Evolutionary conservation across 1,284 basidiomycete genomes (phyloP).

Genomic region (Cryptococcus sp.): DNA sequence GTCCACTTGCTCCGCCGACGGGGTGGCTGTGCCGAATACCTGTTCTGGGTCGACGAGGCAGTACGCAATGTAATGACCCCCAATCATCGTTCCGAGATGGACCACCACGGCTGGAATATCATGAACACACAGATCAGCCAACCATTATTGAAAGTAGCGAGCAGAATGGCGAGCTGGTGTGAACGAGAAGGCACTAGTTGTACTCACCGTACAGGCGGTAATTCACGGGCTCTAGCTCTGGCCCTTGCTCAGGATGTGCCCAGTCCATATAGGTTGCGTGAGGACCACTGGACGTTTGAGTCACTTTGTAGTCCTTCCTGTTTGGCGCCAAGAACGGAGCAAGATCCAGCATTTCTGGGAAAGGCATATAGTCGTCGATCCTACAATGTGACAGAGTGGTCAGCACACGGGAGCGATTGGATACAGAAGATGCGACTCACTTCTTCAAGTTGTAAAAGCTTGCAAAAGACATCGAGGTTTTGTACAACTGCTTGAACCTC

Average conservation of each 20-base stretch:
- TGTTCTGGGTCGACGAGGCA: conserved; percentile 48
- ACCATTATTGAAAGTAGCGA: neutral
- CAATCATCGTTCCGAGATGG: conserved; percentile 82
- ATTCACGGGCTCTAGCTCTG: conserved; percentile 40
- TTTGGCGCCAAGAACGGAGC: conserved; percentile 82
- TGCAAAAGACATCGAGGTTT: conserved; percentile 35
- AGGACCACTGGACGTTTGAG: conserved; percentile 34
- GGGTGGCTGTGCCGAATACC: conserved; percentile 26
- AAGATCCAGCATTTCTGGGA: conserved; percentile 82
- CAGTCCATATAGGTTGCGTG: conserved; percentile 52
- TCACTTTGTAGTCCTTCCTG: conserved; percentile 50
- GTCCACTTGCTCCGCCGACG: conserved; percentile 5
- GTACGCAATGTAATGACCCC: conserved; percentile 82
- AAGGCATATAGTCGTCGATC: conserved; percentile 80
- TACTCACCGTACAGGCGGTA: conserved; percentile 49
- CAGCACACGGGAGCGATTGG: conserved; percentile 48
- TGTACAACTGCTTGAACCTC: conserved; percentile 75
- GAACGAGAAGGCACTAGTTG: conserved; percentile 2
- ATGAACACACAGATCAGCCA: neutral
- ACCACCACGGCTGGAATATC: conserved; percentile 71
- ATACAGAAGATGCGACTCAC: conserved; percentile 22
- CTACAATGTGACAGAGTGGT: conserved; percentile 64
- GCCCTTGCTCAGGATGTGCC: conserved; percentile 45
- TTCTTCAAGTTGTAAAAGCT: conserved; percentile 51
- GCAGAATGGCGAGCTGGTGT: neutral